Evolutionary conservation across 768 basidiomycete genomes (phyloP).

Genomic region (Lentinula lateritia): DNA sequence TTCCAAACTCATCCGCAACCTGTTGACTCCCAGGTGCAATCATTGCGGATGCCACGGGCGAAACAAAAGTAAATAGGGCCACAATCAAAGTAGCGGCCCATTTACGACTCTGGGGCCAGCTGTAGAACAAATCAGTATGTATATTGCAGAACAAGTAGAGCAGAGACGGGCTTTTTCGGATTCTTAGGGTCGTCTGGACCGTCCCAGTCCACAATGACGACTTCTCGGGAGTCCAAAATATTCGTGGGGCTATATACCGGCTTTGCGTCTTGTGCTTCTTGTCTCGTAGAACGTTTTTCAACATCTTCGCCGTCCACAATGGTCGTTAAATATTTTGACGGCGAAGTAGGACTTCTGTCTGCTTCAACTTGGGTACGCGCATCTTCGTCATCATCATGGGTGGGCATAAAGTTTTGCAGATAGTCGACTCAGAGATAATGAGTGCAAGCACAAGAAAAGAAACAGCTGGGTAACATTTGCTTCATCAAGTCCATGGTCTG

Average conservation of each 20-base stretch:
- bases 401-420: not conserved
- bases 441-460: not conserved
- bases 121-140: conserved; percentile 12
- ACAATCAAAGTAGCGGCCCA: conserved; percentile 64
- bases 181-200: conserved; percentile 54
- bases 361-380: not conserved
- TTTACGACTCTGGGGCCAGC: conserved; percentile 55
- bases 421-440: not conserved
- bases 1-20: conserved; percentile 47
- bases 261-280: not conserved
- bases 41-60: conserved; percentile 69
- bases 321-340: not conserved
- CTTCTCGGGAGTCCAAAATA: conserved; percentile 1
- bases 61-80: conserved; percentile 64
- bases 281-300: not conserved
- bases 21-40: conserved; percentile 57
- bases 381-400: not conserved
- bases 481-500: not conserved
- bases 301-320: not conserved
- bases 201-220: conserved; percentile 55
- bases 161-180: conserved; percentile 46
- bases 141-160: not conserved
- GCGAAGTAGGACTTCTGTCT: not conserved
- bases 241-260: not conserved
- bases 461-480: not conserved